Percentiles rank a stretch among this genome's conserved stretches.
These are phyloP conservation scores for Kluyveromyces marxianus DNA, from an alignment of 1,139 yeast species.

Conservation along the genomic window DNA sequence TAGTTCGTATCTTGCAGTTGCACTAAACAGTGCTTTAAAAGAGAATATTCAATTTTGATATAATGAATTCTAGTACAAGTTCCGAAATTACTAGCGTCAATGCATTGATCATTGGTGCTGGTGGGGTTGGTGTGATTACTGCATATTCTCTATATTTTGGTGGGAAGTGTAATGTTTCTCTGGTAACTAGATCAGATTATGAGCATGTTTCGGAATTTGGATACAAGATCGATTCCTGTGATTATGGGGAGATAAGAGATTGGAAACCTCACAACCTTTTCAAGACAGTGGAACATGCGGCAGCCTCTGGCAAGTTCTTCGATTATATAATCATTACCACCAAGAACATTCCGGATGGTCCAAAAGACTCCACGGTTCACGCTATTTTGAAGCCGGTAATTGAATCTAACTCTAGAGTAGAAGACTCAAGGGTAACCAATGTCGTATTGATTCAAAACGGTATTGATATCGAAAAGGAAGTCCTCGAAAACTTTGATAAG, in stretches of 20 bases:
- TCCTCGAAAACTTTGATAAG: constrained; percentile 38
- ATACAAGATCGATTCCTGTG: constrained; percentile 40
- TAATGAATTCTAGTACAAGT: too few relatives aligned
- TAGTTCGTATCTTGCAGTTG: too few relatives aligned
- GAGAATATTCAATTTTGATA: too few relatives aligned
- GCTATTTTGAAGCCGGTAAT: constrained; percentile 43
- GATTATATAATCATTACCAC: constrained; percentile 51
- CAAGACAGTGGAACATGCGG: constrained; percentile 36
- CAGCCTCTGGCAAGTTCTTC: constrained; percentile 34
- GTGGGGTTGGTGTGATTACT: constrained; percentile 55
- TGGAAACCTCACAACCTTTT: constrained; percentile 47
- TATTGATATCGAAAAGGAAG: constrained; percentile 46
- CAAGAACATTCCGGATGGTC: constrained; percentile 51
- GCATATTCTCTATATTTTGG: constrained; percentile 41
- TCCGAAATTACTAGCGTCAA: neutral
- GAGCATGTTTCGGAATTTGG: constrained; percentile 40
- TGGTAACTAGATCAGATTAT: constrained; percentile 48
- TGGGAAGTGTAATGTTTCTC: constrained; percentile 35
- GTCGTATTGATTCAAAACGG: constrained; percentile 54
- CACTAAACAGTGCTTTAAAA: too few relatives aligned
- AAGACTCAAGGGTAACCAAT: constrained; percentile 28
- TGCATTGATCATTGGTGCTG: constrained; percentile 42
- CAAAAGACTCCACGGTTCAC: constrained; percentile 35
- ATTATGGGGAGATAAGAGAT: constrained; percentile 40
- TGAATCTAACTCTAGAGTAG: constrained; percentile 17